Evolutionary conservation across 2,329 filamentous ascomycete species (phyloP).

Genomic region (Clonostachys chloroleuca): DNA sequence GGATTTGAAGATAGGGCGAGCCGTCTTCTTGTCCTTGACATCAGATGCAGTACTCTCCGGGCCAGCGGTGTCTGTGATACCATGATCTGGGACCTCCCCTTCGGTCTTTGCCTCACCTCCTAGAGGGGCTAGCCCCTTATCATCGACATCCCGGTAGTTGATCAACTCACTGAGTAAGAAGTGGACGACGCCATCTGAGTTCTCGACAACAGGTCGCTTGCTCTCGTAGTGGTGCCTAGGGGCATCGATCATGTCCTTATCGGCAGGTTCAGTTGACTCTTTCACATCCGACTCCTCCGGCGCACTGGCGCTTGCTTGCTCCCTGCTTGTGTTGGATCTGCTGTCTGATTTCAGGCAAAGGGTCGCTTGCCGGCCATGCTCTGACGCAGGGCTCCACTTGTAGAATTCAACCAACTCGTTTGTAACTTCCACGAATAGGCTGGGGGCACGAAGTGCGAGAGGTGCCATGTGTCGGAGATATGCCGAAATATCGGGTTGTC

Average conservation of each 20-base stretch:
- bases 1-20: conserved; percentile 78
- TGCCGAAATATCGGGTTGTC: conserved; percentile 59
- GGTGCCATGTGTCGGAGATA: conserved; percentile 78
- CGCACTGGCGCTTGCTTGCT: not conserved
- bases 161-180: conserved; percentile 90
- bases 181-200: conserved; percentile 91
- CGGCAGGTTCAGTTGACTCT: conserved; percentile 52
- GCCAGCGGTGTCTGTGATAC: conserved; percentile 18
- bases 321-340: not conserved
- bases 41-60: conserved; percentile 24
- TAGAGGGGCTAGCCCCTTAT: conserved; percentile 57
- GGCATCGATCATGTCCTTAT: conserved; percentile 59
- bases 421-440: conserved; percentile 81
- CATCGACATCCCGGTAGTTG: conserved; percentile 88
- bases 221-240: conserved; percentile 61
- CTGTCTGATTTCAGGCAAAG: not conserved
- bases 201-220: conserved; percentile 83
- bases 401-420: conserved; percentile 72
- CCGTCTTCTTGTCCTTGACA: conserved; percentile 55
- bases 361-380: too few relatives aligned
- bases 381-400: not conserved
- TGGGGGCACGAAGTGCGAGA: conserved; percentile 74
- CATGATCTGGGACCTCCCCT: conserved; percentile 16
- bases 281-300: conserved; percentile 43
- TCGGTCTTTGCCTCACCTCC: conserved; percentile 35